Evolutionary conservation across 306 rosid genomes (phyloP), one percentile per base, ranked within the genome.

Genomic region (Vigna radiata): DNA sequence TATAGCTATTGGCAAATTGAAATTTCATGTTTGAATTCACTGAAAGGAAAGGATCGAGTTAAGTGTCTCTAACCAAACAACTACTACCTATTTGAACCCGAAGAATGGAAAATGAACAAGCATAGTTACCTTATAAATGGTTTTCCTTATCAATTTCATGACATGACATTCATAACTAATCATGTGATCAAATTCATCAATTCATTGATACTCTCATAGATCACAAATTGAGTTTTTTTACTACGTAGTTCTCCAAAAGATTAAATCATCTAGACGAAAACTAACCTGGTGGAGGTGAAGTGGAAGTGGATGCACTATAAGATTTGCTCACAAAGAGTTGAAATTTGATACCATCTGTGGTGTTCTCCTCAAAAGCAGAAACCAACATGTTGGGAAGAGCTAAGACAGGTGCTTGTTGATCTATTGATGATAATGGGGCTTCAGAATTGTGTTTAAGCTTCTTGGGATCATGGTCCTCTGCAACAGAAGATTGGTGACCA

Each of bases 231-330:
- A 54, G 8, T 0, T 53, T 54, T 54, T 21, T 54, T 19, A 36
- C 53, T 17, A 4, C 16, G 56, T 15, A 25, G 62, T 61, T 11
- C 10, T n/a, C 13, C 55, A 41, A 44, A 61, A 62, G 5, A 46
- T 12, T 17, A 31, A 29, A 21, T 4, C 7, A 60, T 16, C 17
- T 8, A 47, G 44, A 49, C 49, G 53, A 3, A 59, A 52, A 67
- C 81, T 68, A 18, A 77, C 82, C 76, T 56, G 82, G 82, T 29
- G 76, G 50, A 27, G 69, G 36, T 67, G 75, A 56, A 43, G 49
- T 13, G 16, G 69, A 68, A 55, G 61, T 4, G 15, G 68, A 44
- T 31, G 62, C 19, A 8, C 60, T 43, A 5, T 68, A 77, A 6
- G 49, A 68, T 77, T 46, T 68, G 49, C 69, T 77, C n/a, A 68